These are phyloP conservation scores for Cercospora canescens DNA, from an alignment of 2,329 filamentous ascomycete genomes.

Conservation along the genomic window DNA sequence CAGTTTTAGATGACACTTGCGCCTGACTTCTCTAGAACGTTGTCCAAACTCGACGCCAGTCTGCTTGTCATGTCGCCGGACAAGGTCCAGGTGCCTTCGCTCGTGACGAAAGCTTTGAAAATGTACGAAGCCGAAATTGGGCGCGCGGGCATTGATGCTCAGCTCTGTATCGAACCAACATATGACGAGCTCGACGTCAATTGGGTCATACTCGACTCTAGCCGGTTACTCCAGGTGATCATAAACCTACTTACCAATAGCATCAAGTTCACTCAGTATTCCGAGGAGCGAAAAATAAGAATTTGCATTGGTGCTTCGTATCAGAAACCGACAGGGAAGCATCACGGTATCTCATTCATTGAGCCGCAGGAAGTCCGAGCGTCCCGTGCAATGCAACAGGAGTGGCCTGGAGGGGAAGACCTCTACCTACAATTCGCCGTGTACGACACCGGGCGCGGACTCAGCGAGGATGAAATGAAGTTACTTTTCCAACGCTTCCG, in stretches of 20 bases:
- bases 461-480: conserved; percentile 41
- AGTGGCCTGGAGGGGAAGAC: conserved; percentile 39
- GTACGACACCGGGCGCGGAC: conserved; percentile 44
- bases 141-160: conserved; percentile 29
- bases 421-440: conserved; percentile 46
- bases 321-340: conserved; percentile 34
- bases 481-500: conserved; percentile 46
- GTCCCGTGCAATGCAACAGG: conserved; percentile 24
- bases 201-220: conserved; percentile 44
- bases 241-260: conserved; percentile 48
- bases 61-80: conserved; percentile 45
- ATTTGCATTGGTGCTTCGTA: conserved; percentile 41
- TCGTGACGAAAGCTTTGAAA: conserved; percentile 37
- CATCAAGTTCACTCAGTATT: conserved; percentile 48
- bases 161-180: conserved; percentile 37
- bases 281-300: conserved; percentile 37
- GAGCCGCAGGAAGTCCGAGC: conserved; percentile 26
- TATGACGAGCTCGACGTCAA: conserved; percentile 39
- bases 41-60: conserved; percentile 48
- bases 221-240: conserved; percentile 45
- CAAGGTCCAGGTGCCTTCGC: conserved; percentile 37
- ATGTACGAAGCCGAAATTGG: conserved; percentile 36
- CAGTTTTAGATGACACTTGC: background rate
- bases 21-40: conserved; percentile 26
- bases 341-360: conserved; percentile 38